Conservation (phyloP, 257 asterid species). For the Ehretia macrophylla region DNA sequence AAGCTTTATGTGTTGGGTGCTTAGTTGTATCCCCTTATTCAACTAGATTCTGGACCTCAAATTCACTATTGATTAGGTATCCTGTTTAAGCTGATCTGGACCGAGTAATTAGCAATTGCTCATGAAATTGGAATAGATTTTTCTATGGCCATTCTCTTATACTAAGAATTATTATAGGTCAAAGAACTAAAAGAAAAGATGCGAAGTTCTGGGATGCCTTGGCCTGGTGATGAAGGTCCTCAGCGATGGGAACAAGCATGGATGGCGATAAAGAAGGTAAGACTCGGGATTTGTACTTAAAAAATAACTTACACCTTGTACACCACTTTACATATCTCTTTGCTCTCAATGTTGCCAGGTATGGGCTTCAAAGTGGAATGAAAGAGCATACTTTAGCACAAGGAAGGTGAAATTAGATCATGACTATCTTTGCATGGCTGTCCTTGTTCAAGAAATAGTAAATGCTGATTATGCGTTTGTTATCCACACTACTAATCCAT, state of each 20-base stretch:
- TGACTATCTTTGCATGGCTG: slow-evolving; percentile 96
- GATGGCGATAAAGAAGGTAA: slow-evolving; percentile 90
- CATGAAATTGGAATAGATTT: no score
- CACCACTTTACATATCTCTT: background rate
- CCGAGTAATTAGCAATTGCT: no score
- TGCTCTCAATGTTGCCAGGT: slow-evolving; percentile 42
- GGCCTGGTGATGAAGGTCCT: slow-evolving; percentile 99
- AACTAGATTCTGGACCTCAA: no score
- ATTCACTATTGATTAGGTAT: no score
- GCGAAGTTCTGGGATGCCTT: slow-evolving; percentile 94
- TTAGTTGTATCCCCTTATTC: no score
- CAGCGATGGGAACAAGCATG: slow-evolving; percentile 98
- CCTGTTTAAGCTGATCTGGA: no score
- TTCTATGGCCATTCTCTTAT: no score
- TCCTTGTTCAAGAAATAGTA: slow-evolving; percentile 94
- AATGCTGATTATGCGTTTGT: slow-evolving; percentile 99
- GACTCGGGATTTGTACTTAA: background rate
- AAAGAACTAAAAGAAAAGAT: slow-evolving; percentile 83
- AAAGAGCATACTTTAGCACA: slow-evolving; percentile 97
- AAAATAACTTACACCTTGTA: background rate
- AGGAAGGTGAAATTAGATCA: slow-evolving; percentile 94
- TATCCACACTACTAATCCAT: slow-evolving; percentile 97
- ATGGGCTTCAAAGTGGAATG: slow-evolving; percentile 99
- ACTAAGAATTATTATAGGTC: slow-evolving; percentile 34
- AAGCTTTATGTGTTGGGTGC: no score